Conservation (phyloP, 345 rosid genomes). For the Anastatica hierochuntica region DNA sequence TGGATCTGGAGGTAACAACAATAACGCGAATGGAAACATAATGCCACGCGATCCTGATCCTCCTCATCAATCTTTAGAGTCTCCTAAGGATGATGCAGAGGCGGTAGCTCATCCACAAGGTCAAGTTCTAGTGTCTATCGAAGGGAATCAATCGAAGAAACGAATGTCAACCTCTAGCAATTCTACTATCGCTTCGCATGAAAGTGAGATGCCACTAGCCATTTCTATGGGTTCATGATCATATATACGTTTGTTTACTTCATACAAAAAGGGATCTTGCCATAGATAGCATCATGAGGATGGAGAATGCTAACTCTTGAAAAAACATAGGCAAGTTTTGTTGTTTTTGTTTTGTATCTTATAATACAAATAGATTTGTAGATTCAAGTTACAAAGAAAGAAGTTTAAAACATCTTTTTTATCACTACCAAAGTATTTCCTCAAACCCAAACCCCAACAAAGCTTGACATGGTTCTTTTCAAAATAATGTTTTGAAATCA, state of each 20-base stretch:
- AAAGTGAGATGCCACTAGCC: constrained; percentile 33
- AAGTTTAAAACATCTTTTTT: no score
- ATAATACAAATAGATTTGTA: constrained; percentile 27
- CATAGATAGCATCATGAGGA: constrained; percentile 5
- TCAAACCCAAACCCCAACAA: no score
- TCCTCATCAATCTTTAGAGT: constrained; percentile 9
- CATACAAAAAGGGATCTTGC: not conserved
- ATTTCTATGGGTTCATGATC: constrained; percentile 30
- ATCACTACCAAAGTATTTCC: no score
- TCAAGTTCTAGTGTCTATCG: constrained; percentile 17
- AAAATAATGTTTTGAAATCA: not conserved
- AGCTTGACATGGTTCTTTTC: not conserved
- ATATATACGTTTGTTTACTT: not conserved
- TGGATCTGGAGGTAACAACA: constrained; percentile 27
- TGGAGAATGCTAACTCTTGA: not conserved
- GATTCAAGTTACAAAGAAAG: constrained; percentile 4
- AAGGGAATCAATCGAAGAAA: constrained; percentile 23
- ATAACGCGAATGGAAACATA: not conserved
- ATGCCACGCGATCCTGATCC: constrained; percentile 6
- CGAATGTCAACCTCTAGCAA: constrained; percentile 26
- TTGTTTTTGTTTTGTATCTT: not conserved
- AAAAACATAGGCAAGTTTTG: not conserved
- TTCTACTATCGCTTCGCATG: constrained; percentile 24
- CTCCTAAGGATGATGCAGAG: constrained; percentile 14
- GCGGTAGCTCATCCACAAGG: constrained; percentile 11